Percentiles rank a stretch among this genome's conserved stretches.
Evolutionary conservation across 2,329 filamentous ascomycete species (phyloP).

Genomic region (Aspergillus pseudoterreus): DNA sequence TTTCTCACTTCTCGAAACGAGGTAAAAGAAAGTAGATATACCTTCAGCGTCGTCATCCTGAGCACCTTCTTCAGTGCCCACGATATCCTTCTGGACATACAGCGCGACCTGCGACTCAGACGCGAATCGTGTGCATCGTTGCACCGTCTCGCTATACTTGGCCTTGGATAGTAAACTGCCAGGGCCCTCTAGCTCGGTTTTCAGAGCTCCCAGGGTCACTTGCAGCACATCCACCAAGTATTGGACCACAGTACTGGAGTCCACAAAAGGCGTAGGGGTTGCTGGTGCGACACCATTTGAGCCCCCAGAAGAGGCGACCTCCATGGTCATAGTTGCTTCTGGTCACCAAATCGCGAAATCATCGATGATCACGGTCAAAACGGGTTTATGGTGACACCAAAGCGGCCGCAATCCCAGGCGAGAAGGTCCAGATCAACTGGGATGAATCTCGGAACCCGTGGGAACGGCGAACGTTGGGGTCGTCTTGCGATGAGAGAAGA

Average conservation of each 20-base stretch:
- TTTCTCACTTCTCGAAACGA: neutral
- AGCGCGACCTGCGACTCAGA: conserved; percentile 81
- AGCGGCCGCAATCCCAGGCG: conserved; percentile 9
- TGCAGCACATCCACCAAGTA: conserved; percentile 68
- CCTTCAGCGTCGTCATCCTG: conserved; percentile 37
- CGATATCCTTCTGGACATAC: conserved; percentile 79
- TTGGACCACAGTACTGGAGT: conserved; percentile 67
- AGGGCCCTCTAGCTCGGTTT: conserved; percentile 71
- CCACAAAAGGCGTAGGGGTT: conserved; percentile 44
- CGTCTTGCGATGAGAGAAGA: neutral
- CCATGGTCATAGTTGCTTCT: conserved; percentile 31
- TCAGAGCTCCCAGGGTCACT: conserved; percentile 70
- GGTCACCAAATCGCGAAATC: conserved; percentile 20
- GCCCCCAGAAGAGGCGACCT: conserved; percentile 35
- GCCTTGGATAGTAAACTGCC: conserved; percentile 78
- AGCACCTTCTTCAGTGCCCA: conserved; percentile 50
- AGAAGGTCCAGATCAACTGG: neutral
- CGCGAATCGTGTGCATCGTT: conserved; percentile 84
- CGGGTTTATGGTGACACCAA: conserved; percentile 8
- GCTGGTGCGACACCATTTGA: conserved; percentile 34
- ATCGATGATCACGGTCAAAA: conserved; percentile 22
- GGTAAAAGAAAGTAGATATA: conserved; percentile 23
- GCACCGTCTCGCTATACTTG: conserved; percentile 72
- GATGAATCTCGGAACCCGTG: conserved; percentile 1
- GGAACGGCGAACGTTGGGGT: neutral